A percentile compares a stretch with the other conserved stretches of the same genome.
These are phyloP conservation scores for Flaveria linearis DNA, from an alignment of 129 eudicot genomes.

Conservation along the genomic window DNA sequence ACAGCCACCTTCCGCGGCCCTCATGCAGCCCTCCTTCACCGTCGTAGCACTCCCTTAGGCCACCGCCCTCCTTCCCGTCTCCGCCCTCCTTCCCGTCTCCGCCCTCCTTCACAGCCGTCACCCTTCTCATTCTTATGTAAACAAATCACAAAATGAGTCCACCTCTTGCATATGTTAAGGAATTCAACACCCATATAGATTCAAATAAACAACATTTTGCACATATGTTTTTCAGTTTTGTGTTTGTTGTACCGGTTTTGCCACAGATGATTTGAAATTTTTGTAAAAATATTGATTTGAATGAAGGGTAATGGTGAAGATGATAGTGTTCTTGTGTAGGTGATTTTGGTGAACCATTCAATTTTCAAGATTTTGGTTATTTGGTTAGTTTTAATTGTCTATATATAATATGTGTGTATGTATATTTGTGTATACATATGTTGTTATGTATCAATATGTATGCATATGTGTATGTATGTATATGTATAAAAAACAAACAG, in stretches of 20 bases:
- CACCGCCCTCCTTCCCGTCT: no score
- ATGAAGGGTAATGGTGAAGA: not conserved
- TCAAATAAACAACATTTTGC: constrained; percentile 21
- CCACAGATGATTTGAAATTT: constrained; percentile 12
- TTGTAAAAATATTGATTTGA: constrained; percentile 1
- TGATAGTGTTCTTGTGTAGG: constrained; percentile 24
- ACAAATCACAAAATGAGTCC: no score
- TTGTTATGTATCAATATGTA: not conserved
- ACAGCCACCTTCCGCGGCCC: no score
- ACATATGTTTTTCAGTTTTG: constrained; percentile 32
- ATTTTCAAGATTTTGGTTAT: constrained; percentile 29
- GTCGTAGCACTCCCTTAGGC: no score
- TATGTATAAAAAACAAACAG: no score
- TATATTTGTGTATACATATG: no score
- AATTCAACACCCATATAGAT: constrained; percentile 2
- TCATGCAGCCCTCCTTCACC: no score
- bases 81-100: no score
- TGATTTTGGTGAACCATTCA: constrained; percentile 14
- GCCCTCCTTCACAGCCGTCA: no score
- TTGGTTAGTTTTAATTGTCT: constrained; percentile 24
- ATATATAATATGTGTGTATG: not conserved
- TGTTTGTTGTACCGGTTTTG: constrained; percentile 14
- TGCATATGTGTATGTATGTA: no score
- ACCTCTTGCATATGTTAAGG: not conserved
- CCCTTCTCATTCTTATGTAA: no score